Base-by-base conservation (phyloP, 495 filamentous ascomycete species). In the Hypoxylon rickii region DNA sequence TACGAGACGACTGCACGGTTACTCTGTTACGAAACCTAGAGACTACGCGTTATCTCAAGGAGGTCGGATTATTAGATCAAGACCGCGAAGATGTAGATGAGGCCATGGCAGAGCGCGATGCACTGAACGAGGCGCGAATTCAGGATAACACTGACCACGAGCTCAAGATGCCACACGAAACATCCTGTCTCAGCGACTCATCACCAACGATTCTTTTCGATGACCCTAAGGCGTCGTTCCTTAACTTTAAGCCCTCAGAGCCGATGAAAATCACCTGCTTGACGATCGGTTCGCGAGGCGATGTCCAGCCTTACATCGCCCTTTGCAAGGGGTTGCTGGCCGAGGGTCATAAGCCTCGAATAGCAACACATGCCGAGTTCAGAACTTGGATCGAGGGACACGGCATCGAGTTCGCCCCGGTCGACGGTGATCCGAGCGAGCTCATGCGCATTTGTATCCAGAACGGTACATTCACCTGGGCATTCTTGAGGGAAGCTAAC, bases 251-350 rank as follows among this genome's bases (percentile, higher is more conserved):
- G 69, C 94, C 94, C 0, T 74, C 82, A 4, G 82, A 93, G 61
- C 79, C 92, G 7, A 72, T 98, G 65, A 81, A 78, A n/a, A 86
- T 98, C 43, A 96, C 92, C 0, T 98, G 94, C 66, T 73, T 98
- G 22, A 98, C 94, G 0, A 98, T 98, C 53, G 94, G 94, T 18
- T 96, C 93, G 2, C 82, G 94, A 21, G 94, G 94, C 18, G 94
- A 98, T 69, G 94, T 98, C 6, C 94, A 98, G 60, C 94, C 94
- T 0, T 98, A 97, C 66, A 97, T 98, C 68, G 91, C 95, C 3
- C 76, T 98, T 12, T 97, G 94, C 75, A 96, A 96, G 69, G 89
- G 89, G 2, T 75, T 98, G 7, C 73, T 95, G 33, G 86, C 85
- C 1, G 93, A 98, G 58, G 94, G 94, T 3, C 95, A 97, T 64